These are phyloP conservation scores for Candida montana DNA, from an alignment of 805 yeast genomes.

Conservation along the genomic window DNA sequence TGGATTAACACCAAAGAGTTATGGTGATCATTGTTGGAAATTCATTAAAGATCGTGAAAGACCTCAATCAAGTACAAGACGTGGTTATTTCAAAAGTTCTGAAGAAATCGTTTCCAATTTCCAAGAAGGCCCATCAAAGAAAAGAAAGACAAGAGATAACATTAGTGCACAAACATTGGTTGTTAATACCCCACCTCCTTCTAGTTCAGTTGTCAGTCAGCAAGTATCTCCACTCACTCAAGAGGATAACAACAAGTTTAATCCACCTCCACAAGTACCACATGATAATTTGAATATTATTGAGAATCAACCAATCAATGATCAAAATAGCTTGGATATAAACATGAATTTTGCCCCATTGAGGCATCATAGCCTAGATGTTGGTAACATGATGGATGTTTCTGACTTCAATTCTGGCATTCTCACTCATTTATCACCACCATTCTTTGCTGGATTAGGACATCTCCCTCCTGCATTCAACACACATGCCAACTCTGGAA, in stretches of 20 bases:
- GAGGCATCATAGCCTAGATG: slow-evolving; percentile 24
- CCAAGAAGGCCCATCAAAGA: slow-evolving; percentile 6
- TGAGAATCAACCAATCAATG: background rate
- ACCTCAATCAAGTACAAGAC: slow-evolving; percentile 15
- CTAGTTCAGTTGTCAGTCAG: background rate
- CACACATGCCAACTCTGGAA: background rate
- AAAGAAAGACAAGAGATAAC: slow-evolving; percentile 7
- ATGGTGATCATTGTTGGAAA: slow-evolving; percentile 79
- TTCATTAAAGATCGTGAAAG: slow-evolving; percentile 36
- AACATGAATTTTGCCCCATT: slow-evolving; percentile 15
- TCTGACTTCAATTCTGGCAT: slow-evolving; percentile 9
- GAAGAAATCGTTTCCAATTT: slow-evolving; percentile 17
- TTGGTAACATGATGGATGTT: slow-evolving; percentile 15
- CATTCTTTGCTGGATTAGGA: slow-evolving; percentile 6
- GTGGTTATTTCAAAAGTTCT: slow-evolving; percentile 21
- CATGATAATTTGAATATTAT: slow-evolving; percentile 1
- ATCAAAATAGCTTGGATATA: slow-evolving; percentile 20
- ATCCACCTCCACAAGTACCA: background rate
- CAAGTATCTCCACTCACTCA: slow-evolving; percentile 6
- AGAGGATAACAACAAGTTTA: background rate
- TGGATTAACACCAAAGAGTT: slow-evolving; percentile 82
- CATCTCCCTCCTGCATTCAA: slow-evolving; percentile 1
- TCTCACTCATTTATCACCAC: slow-evolving; percentile 11
- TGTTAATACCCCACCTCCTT: background rate
- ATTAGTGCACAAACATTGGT: slow-evolving; percentile 5